A percentile compares a stretch with the other conserved stretches of the same genome.
Conservation (phyloP, 805 yeast species). For the Tetrapisispora iriomotensis region DNA sequence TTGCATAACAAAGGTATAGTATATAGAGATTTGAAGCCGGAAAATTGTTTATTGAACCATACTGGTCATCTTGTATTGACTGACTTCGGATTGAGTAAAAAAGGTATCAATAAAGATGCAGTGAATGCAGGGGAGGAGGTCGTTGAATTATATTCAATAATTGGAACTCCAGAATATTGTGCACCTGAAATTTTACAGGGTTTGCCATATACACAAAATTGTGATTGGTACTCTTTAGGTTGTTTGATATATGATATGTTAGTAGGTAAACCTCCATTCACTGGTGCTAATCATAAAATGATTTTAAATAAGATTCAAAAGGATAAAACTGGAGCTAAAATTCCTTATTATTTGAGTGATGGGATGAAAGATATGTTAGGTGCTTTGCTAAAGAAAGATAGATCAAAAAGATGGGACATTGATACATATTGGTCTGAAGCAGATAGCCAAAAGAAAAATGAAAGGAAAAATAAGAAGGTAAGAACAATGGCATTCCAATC, state of each 20-base stretch:
- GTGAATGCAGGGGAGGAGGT: conserved; percentile 23
- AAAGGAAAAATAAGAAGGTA: conserved; percentile 19
- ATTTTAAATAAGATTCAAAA: conserved; percentile 67
- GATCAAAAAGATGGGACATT: conserved; percentile 53
- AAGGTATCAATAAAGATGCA: conserved; percentile 6
- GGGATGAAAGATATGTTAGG: conserved; percentile 71
- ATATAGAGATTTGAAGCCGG: conserved; percentile 83
- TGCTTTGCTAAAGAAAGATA: conserved; percentile 59
- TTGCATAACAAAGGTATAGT: conserved; percentile 74
- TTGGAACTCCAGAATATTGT: conserved; percentile 43
- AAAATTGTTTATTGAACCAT: conserved; percentile 65
- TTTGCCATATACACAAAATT: conserved; percentile 62
- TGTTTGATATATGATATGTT: conserved; percentile 71
- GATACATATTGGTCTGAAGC: conserved; percentile 40
- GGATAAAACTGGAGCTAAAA: conserved; percentile 42
- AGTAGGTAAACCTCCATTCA: conserved; percentile 82
- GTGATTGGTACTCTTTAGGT: conserved; percentile 91
- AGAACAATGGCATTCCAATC: conserved; percentile 36
- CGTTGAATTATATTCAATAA: conserved; percentile 30
- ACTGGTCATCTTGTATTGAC: conserved; percentile 71
- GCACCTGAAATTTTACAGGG: conserved; percentile 86
- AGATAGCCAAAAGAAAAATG: conserved; percentile 3
- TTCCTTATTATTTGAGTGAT: conserved; percentile 67
- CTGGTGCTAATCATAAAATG: conserved; percentile 68
- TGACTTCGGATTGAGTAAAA: conserved; percentile 71